Percentiles rank a stretch among this genome's conserved stretches.
Conservation (phyloP, 371 early-diverging fungal species). For the Parasitella parasitica region DNA sequence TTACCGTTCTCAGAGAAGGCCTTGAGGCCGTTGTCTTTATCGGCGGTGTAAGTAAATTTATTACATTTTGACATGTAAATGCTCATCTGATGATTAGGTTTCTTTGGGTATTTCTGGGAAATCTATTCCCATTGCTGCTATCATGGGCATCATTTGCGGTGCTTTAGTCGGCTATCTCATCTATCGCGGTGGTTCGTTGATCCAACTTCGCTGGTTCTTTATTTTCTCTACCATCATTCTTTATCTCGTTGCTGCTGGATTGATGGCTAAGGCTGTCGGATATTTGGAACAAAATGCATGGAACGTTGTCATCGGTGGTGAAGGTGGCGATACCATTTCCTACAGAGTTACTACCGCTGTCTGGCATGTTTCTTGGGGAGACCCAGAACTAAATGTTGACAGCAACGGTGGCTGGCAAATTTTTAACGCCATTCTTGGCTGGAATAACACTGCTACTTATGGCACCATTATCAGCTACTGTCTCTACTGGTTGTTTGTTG, state of each 20-base stretch:
- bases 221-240: conserved; percentile 69
- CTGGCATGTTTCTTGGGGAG: conserved; percentile 44
- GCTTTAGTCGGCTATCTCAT: conserved; percentile 64
- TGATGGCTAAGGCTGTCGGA: conserved; percentile 59
- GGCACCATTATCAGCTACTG: conserved; percentile 73
- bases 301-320: conserved; percentile 56
- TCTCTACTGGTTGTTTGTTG: conserved; percentile 70
- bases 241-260: conserved; percentile 79
- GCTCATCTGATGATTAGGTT: conserved; percentile 35
- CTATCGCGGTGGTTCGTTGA: conserved; percentile 65
- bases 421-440: conserved; percentile 75
- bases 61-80: background rate
- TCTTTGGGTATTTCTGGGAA: conserved; percentile 61
- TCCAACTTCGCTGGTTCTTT: conserved; percentile 78
- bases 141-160: conserved; percentile 71
- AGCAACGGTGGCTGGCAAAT: conserved; percentile 52
- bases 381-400: conserved; percentile 23
- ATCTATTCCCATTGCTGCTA: conserved; percentile 77
- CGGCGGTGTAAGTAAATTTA: conserved; percentile 61
- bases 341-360: conserved; percentile 39
- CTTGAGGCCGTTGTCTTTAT: conserved; percentile 81
- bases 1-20: conserved; percentile 82
- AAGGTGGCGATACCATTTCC: conserved; percentile 38
- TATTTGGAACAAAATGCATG: conserved; percentile 60
- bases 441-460: conserved; percentile 73